These are phyloP conservation scores for Aspergillus quadrilineatus DNA, from an alignment of 2,329 filamentous ascomycete genomes.

Conservation along the genomic window DNA sequence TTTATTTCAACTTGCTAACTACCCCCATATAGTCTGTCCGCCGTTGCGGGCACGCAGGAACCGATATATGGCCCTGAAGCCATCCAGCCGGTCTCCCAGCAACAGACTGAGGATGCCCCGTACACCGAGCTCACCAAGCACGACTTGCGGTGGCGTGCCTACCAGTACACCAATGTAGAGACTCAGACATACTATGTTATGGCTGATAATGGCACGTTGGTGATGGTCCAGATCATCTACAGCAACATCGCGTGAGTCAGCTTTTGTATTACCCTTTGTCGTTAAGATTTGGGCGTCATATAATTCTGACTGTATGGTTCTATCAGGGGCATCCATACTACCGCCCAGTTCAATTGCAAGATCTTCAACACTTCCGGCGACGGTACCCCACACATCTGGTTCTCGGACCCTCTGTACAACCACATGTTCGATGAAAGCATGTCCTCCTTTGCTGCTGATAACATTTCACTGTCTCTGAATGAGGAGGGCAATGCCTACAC, in stretches of 20 bases:
- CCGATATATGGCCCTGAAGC: slow-evolving; percentile 90
- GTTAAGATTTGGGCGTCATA: neutral
- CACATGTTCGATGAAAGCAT: slow-evolving; percentile 81
- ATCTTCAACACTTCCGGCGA: slow-evolving; percentile 75
- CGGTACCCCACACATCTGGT: slow-evolving; percentile 74
- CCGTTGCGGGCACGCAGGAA: slow-evolving; percentile 93
- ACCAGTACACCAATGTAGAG: slow-evolving; percentile 87
- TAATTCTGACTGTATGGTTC: slow-evolving; percentile 16
- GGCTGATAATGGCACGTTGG: slow-evolving; percentile 72
- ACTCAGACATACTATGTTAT: slow-evolving; percentile 92
- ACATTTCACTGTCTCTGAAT: slow-evolving; percentile 80
- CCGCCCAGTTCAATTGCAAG: slow-evolving; percentile 91
- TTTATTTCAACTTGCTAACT: slow-evolving; percentile 54
- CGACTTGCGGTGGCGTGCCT: slow-evolving; percentile 76
- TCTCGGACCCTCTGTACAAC: slow-evolving; percentile 74
- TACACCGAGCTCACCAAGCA: slow-evolving; percentile 77
- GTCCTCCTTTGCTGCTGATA: slow-evolving; percentile 79
- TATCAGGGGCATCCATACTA: slow-evolving; percentile 78
- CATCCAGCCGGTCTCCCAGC: slow-evolving; percentile 79
- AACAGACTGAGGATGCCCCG: slow-evolving; percentile 73
- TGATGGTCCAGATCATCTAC: slow-evolving; percentile 89
- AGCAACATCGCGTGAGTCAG: slow-evolving; percentile 84
- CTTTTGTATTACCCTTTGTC: neutral
- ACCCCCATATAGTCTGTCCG: slow-evolving; percentile 51
- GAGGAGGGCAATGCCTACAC: slow-evolving; percentile 79